A percentile compares a stretch with the other conserved stretches of the same genome.
Evolutionary conservation across 2,329 filamentous ascomycete genomes (phyloP).

Genomic region (Ceratocystis cacaofunesta): DNA sequence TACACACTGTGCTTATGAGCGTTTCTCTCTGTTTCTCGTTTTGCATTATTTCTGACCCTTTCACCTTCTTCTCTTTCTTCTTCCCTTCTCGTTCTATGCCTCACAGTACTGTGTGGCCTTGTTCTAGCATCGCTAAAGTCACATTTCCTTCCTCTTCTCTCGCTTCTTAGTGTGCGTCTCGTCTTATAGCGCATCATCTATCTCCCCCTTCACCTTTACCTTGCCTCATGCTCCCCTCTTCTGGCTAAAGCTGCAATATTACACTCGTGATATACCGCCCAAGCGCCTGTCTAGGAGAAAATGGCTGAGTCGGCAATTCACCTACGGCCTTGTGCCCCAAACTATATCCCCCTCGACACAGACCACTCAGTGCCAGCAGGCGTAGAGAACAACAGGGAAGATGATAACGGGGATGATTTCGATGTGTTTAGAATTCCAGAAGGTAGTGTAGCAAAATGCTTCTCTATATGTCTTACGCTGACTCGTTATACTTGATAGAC

Average conservation of each 20-base stretch:
- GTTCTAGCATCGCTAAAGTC: neutral
- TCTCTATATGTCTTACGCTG: neutral
- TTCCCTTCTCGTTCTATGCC: neutral
- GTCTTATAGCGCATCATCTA: neutral
- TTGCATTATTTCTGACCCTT: neutral
- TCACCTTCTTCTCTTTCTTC: neutral
- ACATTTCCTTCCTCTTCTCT: neutral
- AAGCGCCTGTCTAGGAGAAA: neutral
- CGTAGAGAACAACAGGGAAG: neutral
- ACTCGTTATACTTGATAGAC: neutral
- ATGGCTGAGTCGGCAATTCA: neutral
- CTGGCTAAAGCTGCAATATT: neutral
- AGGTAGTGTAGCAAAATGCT: neutral
- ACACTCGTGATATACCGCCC: neutral
- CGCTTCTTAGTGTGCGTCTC: neutral
- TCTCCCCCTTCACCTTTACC: too few relatives aligned
- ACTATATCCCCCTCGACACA: neutral
- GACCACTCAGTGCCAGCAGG: neutral
- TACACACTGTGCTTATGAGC: neutral
- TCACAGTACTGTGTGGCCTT: neutral
- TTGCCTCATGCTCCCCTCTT: neutral
- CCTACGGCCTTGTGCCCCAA: neutral
- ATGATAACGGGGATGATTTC: neutral
- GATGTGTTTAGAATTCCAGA: conserved; percentile 15
- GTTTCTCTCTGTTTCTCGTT: neutral